A percentile compares a stretch with the other conserved stretches of the same genome.
phyloP scores from a whole-genome alignment of 306 rosid genomes.

The Bauhinia variegata region DNA sequence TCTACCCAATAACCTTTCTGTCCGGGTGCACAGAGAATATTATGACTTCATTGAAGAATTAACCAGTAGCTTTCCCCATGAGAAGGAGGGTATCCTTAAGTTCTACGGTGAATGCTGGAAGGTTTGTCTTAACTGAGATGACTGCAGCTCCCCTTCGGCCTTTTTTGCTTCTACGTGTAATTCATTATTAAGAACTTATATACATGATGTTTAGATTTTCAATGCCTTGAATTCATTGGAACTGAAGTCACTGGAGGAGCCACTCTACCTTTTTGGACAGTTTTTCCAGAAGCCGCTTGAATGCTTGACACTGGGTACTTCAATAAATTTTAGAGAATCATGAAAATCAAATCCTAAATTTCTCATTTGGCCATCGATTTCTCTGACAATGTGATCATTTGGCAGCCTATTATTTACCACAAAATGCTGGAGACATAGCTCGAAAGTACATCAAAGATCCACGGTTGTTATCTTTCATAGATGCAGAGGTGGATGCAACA shows the following conservation, averaged over 20 bases:
- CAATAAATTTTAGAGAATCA: not conserved
- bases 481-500: conserved; percentile 79
- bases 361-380: conserved; percentile 22
- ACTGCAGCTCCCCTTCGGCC: conserved; percentile 45
- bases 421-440: conserved; percentile 93
- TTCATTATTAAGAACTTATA: conserved; percentile 37
- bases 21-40: conserved; percentile 81
- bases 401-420: conserved; percentile 93
- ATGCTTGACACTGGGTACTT: conserved; percentile 91
- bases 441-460: conserved; percentile 83
- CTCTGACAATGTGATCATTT: conserved; percentile 31
- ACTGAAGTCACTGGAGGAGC: conserved; percentile 95
- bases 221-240: conserved; percentile 92
- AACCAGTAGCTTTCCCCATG: conserved; percentile 71
- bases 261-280: conserved; percentile 93
- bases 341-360: conserved; percentile 3
- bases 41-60: conserved; percentile 72
- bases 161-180: conserved; percentile 39
- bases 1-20: conserved; percentile 76
- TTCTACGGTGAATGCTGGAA: conserved; percentile 94
- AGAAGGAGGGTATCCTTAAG: conserved; percentile 82
- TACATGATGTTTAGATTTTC: conserved; percentile 67
- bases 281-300: conserved; percentile 86
- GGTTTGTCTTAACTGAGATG: conserved; percentile 66
- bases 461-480: conserved; percentile 82